Percentiles rank a stretch among this genome's conserved stretches.
phyloP scores from a whole-genome alignment of 805 yeast genomes.

The Yamadazyma kitorensis region DNA sequence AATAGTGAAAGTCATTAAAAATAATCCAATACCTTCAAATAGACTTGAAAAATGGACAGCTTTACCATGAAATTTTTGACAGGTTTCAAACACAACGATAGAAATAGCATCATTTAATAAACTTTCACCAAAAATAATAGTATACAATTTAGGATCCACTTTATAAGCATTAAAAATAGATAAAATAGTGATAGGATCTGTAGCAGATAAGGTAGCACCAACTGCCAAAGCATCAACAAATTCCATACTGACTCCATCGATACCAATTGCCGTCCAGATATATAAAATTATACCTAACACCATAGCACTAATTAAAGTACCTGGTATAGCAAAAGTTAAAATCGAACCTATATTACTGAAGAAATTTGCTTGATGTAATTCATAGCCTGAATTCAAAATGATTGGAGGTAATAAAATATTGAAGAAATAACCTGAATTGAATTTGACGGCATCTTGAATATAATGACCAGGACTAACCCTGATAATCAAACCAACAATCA shows the following conservation, averaged over 20 bases:
- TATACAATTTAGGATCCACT: conserved; percentile 96
- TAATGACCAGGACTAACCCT: conserved; percentile 94
- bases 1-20: conserved; percentile 88
- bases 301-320: conserved; percentile 88
- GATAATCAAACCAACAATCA: conserved; percentile 90
- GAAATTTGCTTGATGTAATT: conserved; percentile 92
- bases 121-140: conserved; percentile 96
- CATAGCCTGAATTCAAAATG: conserved; percentile 93
- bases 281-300: conserved; percentile 86
- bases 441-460: conserved; percentile 94
- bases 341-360: conserved; percentile 90
- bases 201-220: conserved; percentile 96
- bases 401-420: conserved; percentile 94
- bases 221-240: conserved; percentile 97
- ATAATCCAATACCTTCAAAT: conserved; percentile 91
- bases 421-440: conserved; percentile 91
- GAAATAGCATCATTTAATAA: conserved; percentile 95
- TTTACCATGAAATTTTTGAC: conserved; percentile 92
- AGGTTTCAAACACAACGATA: conserved; percentile 98
- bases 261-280: conserved; percentile 87
- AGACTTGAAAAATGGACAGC: conserved; percentile 67
- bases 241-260: conserved; percentile 84
- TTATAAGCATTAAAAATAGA: conserved; percentile 96
- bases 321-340: conserved; percentile 92
- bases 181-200: conserved; percentile 96